Evolutionary conservation across 768 basidiomycete genomes (phyloP), one percentile per base, ranked within the genome.

Genomic region (Calocybe indica): DNA sequence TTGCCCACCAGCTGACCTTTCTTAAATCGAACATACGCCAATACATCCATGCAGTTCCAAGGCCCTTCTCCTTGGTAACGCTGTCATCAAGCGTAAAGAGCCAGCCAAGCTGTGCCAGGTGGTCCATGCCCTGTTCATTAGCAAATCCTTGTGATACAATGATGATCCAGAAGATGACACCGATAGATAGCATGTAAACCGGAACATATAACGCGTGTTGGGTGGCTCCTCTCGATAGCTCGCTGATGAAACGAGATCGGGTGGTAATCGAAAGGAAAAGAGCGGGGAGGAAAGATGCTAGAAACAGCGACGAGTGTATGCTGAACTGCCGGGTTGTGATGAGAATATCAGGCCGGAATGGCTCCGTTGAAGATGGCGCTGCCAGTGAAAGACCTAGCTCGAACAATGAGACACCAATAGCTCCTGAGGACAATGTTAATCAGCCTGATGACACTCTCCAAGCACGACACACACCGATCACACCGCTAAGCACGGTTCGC

Each of bases 21-120:
- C 48, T 48, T 40, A 61, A 61, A 33, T 61, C 46, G 33, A 57
- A 61, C 15, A 53, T 36, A 12, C 53, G 22, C 59, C 59, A 61
- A 34, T 61, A 61, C 33, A 57, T 58, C 59, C 59, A 61, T 7
- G 51, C 44, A 8, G 51, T 46, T 5, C 52, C 54, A 12, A 55
- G 31, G 4, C 48, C 53, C 3, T 29, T 49, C 3, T 55, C 51
- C 13, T 51, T 43, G 1, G 43, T n/a, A 10, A 45, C 45, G 0
- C 47, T 29, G 5, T 46, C 48, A 32, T 58, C 47, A 14, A 61
- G 54, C 6, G 48, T 46, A 38, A 61, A 61, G 1, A 61, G 48
- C 58, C 58, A 61, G 2, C 59, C 59, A 12, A 46, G 31, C 2
- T 29, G 15, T 15, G 51, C 41, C 7, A 58, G 53, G 4, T 22